Evolutionary conservation across 2,329 filamentous ascomycete genomes (phyloP).

Genomic region (Xylariaceae sp.): DNA sequence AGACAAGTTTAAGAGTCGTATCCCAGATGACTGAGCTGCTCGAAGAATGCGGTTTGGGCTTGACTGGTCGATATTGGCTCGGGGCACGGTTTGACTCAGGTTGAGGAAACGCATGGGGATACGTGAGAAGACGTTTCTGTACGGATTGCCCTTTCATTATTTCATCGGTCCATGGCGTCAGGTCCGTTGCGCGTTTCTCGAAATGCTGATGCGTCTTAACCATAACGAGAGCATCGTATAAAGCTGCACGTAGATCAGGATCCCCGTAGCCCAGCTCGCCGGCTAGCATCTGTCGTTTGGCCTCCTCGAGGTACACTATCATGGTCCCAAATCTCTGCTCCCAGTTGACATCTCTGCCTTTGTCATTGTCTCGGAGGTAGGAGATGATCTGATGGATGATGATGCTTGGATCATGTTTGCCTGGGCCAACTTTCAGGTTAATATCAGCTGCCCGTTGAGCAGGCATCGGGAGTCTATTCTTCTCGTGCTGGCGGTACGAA

Average conservation of each 20-base stretch:
- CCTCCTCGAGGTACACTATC: slow-evolving; percentile 37
- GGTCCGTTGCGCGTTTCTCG: slow-evolving; percentile 14
- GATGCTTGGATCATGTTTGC: slow-evolving; percentile 36
- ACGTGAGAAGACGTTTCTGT: slow-evolving; percentile 25
- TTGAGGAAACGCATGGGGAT: slow-evolving; percentile 19
- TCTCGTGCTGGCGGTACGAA: too few relatives aligned
- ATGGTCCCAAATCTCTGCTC: slow-evolving; percentile 25
- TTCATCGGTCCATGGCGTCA: slow-evolving; percentile 23
- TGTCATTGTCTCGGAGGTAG: slow-evolving; percentile 51
- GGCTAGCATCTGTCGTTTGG: slow-evolving; percentile 21
- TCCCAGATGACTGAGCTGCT: slow-evolving; percentile 5
- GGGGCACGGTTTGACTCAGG: slow-evolving; percentile 17
- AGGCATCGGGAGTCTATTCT: too few relatives aligned
- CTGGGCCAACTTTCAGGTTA: slow-evolving; percentile 11
- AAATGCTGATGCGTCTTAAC: slow-evolving; percentile 21
- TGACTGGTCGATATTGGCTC: slow-evolving; percentile 18
- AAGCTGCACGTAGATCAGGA: slow-evolving; percentile 12
- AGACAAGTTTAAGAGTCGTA: slow-evolving; percentile 1
- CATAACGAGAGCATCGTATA: slow-evolving; percentile 25
- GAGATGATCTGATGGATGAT: slow-evolving; percentile 36
- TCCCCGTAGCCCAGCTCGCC: slow-evolving; percentile 25
- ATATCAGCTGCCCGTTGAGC: neutral
- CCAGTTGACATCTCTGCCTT: slow-evolving; percentile 37
- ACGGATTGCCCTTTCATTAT: slow-evolving; percentile 14
- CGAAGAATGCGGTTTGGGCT: slow-evolving; percentile 6